Evolutionary conservation across 2,329 filamentous ascomycete species (phyloP).

Genomic region (Macroventuria anomochaeta): DNA sequence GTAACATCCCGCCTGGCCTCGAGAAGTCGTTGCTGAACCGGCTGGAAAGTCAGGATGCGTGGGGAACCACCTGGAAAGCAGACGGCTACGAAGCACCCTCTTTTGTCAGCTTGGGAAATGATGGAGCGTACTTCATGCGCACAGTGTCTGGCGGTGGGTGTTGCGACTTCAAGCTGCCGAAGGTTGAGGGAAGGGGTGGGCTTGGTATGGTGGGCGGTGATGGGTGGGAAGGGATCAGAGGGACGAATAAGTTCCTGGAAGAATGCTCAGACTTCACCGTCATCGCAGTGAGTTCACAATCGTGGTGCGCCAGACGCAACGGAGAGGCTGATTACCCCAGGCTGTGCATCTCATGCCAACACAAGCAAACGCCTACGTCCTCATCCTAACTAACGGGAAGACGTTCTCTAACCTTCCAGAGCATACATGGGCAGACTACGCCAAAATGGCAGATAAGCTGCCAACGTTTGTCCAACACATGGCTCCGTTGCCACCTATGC

Average conservation of each 20-base stretch:
- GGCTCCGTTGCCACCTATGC: conserved; percentile 35
- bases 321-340: conserved; percentile 15
- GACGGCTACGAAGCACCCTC: conserved; percentile 34
- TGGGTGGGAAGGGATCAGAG: conserved; percentile 35
- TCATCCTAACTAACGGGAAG: conserved; percentile 37
- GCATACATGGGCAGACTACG: conserved; percentile 42
- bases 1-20: conserved; percentile 34
- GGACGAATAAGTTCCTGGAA: conserved; percentile 38
- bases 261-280: conserved; percentile 29
- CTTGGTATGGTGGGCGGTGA: conserved; percentile 20
- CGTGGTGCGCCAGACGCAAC: not conserved
- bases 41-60: conserved; percentile 32
- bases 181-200: conserved; percentile 16
- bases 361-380: conserved; percentile 35
- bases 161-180: conserved; percentile 37
- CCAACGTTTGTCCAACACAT: conserved; percentile 29
- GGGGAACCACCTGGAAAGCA: conserved; percentile 37
- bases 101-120: conserved; percentile 40
- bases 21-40: conserved; percentile 37
- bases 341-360: conserved; percentile 40
- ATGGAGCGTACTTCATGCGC: conserved; percentile 42
- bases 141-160: conserved; percentile 41
- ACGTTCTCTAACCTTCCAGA: conserved; percentile 43
- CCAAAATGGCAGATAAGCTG: conserved; percentile 37
- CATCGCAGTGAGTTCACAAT: conserved; percentile 31